These are phyloP conservation scores for Pseudogymnoascus sp. DNA, from an alignment of 2,329 filamentous ascomycete species.

Conservation along the genomic window DNA sequence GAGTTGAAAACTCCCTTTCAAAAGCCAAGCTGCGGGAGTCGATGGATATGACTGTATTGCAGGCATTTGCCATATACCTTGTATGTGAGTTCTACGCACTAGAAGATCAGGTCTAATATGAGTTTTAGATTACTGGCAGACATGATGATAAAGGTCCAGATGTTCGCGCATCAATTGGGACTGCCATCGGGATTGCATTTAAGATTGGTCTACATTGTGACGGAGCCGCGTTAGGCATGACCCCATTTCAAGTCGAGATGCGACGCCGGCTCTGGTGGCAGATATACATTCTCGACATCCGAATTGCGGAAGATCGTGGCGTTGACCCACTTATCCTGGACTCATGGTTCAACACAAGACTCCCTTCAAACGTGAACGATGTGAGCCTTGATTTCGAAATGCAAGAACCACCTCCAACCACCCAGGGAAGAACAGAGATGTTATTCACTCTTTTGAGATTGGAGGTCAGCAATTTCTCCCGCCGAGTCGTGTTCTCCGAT, in stretches of 20 bases:
- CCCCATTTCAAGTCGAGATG: slow-evolving; percentile 44
- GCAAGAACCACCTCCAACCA: slow-evolving; percentile 6
- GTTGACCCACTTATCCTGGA: slow-evolving; percentile 38
- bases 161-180: slow-evolving; percentile 35
- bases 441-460: slow-evolving; percentile 12
- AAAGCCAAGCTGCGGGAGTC: slow-evolving; percentile 55
- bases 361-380: slow-evolving; percentile 46
- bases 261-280: slow-evolving; percentile 46
- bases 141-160: slow-evolving; percentile 30
- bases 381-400: slow-evolving; percentile 33
- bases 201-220: slow-evolving; percentile 44
- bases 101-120: background rate
- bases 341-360: slow-evolving; percentile 37
- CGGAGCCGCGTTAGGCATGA: slow-evolving; percentile 38
- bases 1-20: slow-evolving; percentile 48
- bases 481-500: no score
- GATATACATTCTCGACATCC: slow-evolving; percentile 39
- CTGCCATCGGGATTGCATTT: slow-evolving; percentile 29
- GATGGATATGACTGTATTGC: slow-evolving; percentile 53
- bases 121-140: slow-evolving; percentile 12
- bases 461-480: background rate
- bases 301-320: slow-evolving; percentile 43
- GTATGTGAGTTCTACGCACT: slow-evolving; percentile 39
- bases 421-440: slow-evolving; percentile 16
- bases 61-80: slow-evolving; percentile 55